These are phyloP conservation scores for Amauroascus verrucosus DNA, from an alignment of 2,329 filamentous ascomycete genomes.

Conservation along the genomic window DNA sequence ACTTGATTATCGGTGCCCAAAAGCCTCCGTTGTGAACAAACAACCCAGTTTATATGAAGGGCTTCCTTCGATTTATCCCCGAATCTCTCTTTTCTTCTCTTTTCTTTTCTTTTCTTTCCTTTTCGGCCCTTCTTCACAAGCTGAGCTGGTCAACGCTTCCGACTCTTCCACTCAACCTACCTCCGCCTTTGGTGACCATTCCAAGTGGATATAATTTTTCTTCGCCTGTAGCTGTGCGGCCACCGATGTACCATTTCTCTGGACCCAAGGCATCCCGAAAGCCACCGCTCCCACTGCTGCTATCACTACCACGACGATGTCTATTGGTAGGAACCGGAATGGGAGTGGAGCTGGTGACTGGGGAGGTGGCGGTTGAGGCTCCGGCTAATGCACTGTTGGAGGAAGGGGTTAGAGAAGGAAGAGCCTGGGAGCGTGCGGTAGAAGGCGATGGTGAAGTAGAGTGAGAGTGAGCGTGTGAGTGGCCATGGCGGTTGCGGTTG, in stretches of 20 bases:
- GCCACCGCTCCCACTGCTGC: conserved; percentile 38
- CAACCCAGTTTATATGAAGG: no score
- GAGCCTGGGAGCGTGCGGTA: conserved; percentile 14
- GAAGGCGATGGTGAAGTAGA: conserved; percentile 26
- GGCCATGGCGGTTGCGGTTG: background rate
- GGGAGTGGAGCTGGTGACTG: conserved; percentile 24
- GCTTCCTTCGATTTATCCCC: no score
- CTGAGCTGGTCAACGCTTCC: conserved; percentile 43
- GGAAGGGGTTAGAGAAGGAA: conserved; percentile 16
- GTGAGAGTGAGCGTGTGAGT: conserved; percentile 17
- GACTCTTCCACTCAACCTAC: conserved; percentile 34
- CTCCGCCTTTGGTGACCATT: conserved; percentile 38
- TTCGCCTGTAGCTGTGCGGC: conserved; percentile 38
- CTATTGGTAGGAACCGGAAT: conserved; percentile 31
- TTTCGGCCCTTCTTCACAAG: no score
- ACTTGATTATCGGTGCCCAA: no score
- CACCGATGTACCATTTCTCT: conserved; percentile 45
- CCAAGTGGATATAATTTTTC: conserved; percentile 41
- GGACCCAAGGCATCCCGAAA: conserved; percentile 39
- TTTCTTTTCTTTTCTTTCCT: no score
- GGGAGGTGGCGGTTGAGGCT: conserved; percentile 16
- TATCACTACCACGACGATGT: conserved; percentile 39
- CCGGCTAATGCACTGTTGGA: no score
- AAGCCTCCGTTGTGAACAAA: no score
- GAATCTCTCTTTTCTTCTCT: no score